Conservation (phyloP, 345 rosid species). For the Xanthoceras sorbifolium region DNA sequence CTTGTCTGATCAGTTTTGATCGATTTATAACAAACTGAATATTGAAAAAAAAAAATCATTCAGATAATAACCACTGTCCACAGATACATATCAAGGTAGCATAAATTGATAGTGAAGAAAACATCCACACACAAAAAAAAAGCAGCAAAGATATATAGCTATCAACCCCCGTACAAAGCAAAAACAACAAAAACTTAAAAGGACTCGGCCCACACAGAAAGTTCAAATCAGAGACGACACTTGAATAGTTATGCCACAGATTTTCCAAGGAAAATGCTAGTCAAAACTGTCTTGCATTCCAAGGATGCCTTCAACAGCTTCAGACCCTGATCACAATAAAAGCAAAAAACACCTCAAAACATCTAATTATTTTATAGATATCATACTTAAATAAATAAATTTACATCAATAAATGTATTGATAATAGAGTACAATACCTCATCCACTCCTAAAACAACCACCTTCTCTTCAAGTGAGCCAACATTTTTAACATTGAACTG, state of each 20-base stretch:
- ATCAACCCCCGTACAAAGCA: background rate
- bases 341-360: background rate
- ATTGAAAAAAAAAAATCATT: too few relatives aligned
- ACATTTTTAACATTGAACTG: slow-evolving; percentile 22
- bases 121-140: too few relatives aligned
- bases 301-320: slow-evolving; percentile 29
- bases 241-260: background rate
- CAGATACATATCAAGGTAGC: too few relatives aligned
- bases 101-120: too few relatives aligned
- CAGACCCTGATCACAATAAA: slow-evolving; percentile 13
- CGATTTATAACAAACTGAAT: too few relatives aligned
- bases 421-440: slow-evolving; percentile 29
- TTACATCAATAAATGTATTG: too few relatives aligned
- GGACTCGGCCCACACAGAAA: background rate
- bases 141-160: too few relatives aligned
- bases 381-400: too few relatives aligned
- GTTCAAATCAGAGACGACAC: background rate
- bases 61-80: too few relatives aligned
- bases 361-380: background rate
- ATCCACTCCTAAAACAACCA: slow-evolving; percentile 4
- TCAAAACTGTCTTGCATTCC: slow-evolving; percentile 31
- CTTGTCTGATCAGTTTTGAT: too few relatives aligned
- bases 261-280: slow-evolving; percentile 15
- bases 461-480: slow-evolving; percentile 19
- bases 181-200: too few relatives aligned